Base-by-base conservation (phyloP, 176 grass and related monocot genomes). In the Alopecurus myosuroides region DNA sequence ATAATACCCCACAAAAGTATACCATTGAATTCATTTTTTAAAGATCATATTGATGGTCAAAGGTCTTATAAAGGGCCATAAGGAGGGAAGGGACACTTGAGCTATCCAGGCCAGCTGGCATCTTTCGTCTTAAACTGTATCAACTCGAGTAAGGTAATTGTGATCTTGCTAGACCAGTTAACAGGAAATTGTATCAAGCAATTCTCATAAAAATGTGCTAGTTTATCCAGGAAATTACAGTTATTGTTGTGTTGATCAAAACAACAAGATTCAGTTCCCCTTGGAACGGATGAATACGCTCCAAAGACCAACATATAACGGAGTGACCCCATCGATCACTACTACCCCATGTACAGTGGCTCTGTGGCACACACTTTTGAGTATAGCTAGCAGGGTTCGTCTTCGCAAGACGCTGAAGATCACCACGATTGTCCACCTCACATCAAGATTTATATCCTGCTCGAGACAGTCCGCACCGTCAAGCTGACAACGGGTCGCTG, bases 291-390 rank as follows among this genome's bases (percentile, higher is more conserved):
- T 49, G 46, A 18, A 49, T 18, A 49, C 2, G 45, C 37, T 76
- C 14, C 41, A 60, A 74, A 35, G 41, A 35, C 28, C 28, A 5
- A 63, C 36, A 84, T 76, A 69, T 94, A 92, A 51, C 45, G 85
- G 15, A 64, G 29, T 64, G 61, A 89, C 82, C 91, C 91, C 93
- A 98, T 48, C 94, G 74, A 41, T 95, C 96, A 82, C 89, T 63
- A 82, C 89, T 63, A 83, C 92, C 82, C 91, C 93, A 99, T 26
- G 89, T 88, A 81, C 97, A 99, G 63, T 94, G 11, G 86, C 91
- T 91, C 91, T 95, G 42, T 84, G 85, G 57, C 93, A 90, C 17
- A 89, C 85, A 79, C 42, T 90, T 85, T 85, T 94, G 7, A 88
- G 42, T 81, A 95, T 56, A 53, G 81, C 81, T 56, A 53, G 81